Percentiles rank a stretch among this genome's conserved stretches.
These are phyloP conservation scores for Cicer judaicum DNA, from an alignment of 306 rosid genomes.

Conservation along the genomic window DNA sequence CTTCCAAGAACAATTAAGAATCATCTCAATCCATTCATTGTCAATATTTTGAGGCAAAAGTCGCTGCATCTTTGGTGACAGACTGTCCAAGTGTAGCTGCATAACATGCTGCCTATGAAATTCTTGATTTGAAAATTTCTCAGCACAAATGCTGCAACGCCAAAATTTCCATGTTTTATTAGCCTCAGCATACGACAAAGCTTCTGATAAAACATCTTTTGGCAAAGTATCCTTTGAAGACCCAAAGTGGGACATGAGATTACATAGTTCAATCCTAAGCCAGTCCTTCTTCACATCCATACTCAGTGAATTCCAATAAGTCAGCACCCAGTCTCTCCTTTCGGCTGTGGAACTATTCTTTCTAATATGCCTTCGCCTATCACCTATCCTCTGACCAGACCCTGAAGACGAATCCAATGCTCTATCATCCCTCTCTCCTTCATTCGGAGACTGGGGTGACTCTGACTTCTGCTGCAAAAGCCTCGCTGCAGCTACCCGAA, in stretches of 20 bases:
- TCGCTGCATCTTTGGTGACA: conserved; percentile 72
- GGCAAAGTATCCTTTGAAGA: conserved; percentile 70
- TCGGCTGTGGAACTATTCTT: conserved; percentile 74
- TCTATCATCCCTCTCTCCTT: conserved; percentile 64
- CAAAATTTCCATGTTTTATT: conserved; percentile 83
- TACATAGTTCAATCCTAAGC: conserved; percentile 68
- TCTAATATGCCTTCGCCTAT: conserved; percentile 62
- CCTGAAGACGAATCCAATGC: conserved; percentile 61
- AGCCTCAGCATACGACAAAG: conserved; percentile 67
- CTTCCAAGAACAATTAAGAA: conserved; percentile 84
- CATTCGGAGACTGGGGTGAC: conserved; percentile 61
- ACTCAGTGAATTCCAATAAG: conserved; percentile 75
- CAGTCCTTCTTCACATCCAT: conserved; percentile 71
- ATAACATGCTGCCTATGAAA: conserved; percentile 79
- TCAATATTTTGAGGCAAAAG: conserved; percentile 81
- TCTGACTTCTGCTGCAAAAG: conserved; percentile 90
- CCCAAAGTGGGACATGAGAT: conserved; percentile 70
- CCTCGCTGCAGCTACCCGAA: conserved; percentile 96
- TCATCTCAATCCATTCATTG: conserved; percentile 80
- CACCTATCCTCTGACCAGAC: conserved; percentile 67
- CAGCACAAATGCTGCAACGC: conserved; percentile 77
- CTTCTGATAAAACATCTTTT: conserved; percentile 69
- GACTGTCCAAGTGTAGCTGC: conserved; percentile 83
- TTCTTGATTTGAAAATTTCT: conserved; percentile 62
- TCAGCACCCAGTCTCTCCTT: conserved; percentile 73